Evolutionary conservation across 2,329 filamentous ascomycete species (phyloP), one percentile per base, ranked within the genome.

Genomic region (Botrytis hyacinthi): DNA sequence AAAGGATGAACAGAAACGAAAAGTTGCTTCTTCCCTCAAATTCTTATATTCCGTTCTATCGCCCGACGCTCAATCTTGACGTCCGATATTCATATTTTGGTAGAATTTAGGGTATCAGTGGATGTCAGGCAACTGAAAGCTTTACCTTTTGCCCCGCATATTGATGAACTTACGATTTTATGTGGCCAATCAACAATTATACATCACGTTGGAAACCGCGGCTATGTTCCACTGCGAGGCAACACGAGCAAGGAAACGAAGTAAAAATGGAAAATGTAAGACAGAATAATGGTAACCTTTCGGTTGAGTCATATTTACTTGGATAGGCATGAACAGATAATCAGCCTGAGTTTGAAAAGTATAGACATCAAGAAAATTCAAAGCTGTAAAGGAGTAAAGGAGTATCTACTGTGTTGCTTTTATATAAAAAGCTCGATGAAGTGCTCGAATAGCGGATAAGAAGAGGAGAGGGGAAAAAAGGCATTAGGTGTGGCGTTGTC

Each of bases 131-230:
- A 57, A 54, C 26, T 57, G 66, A 68, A 22, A 57, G 35, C 35
- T 57, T 68, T 22, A 29, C 48, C 48, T 29, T 68, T 68, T 42
- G 66, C 66, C 66, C 66, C 65, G 65, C 65, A 68, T 57, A 42
- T 57, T 57, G 35, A 68, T n/a, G 51, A 57, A 42, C 35, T 57
- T 29, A 22, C 9, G 35, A 12, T 29, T 12, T 29, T 7, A 29
- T 42, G 54, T 42, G 29, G 35, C 66, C 66, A 68, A 68, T 68
- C 66, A 68, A 20, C 9, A 32, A 9, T 57, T 16, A 42, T 42
- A 68, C n/a, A 68, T 68, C 66, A 54, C 48, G 48, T 42, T 68
- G 35, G 48, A 68, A 66, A 26, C 37, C 35, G 66, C 66, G 48
- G 66, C 48, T 42, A 42, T 68, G 66, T 57, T 42, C 35, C 65